These are phyloP conservation scores for Phytopythium kandeliae DNA, from an alignment of 352 stramenopile species.

Conservation along the genomic window DNA sequence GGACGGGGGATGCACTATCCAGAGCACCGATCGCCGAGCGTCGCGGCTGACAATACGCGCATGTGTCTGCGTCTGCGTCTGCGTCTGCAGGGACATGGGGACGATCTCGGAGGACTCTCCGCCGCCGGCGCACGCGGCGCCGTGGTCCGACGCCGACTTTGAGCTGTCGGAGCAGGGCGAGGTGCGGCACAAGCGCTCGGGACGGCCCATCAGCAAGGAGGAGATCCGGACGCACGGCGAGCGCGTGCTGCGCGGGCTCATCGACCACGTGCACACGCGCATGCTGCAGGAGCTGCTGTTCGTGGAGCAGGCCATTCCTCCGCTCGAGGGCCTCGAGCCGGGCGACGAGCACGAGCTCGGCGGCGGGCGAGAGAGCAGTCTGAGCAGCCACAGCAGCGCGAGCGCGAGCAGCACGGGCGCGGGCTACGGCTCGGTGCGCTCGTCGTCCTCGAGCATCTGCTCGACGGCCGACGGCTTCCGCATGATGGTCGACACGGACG, in stretches of 20 bases:
- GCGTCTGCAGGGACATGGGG: conserved; percentile 68
- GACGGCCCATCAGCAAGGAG: conserved; percentile 53
- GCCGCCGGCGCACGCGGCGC: conserved; percentile 26
- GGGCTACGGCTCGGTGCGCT: conserved; percentile 35
- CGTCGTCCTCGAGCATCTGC: conserved; percentile 76
- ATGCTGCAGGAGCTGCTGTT: conserved; percentile 83
- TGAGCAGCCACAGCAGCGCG: too few relatives aligned
- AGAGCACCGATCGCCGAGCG: too few relatives aligned
- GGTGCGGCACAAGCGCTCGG: conserved; percentile 42
- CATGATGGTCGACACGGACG: conserved; percentile 77
- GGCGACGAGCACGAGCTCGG: conserved; percentile 39
- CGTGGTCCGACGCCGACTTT: conserved; percentile 56
- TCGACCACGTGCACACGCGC: conserved; percentile 65
- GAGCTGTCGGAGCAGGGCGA: conserved; percentile 48
- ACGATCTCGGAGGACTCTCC: conserved; percentile 68
- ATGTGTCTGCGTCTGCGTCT: too few relatives aligned
- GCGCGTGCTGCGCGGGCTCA: conserved; percentile 59
- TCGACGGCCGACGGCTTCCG: conserved; percentile 76
- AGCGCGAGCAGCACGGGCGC: too few relatives aligned
- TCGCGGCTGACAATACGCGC: too few relatives aligned
- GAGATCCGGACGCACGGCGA: conserved; percentile 70
- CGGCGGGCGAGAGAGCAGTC: conserved; percentile 20
- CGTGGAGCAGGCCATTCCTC: conserved; percentile 71
- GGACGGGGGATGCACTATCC: too few relatives aligned
- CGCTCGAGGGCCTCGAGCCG: conserved; percentile 51